These are phyloP conservation scores for Rhododendron ovatum DNA, from an alignment of 148 eudicot species.

Conservation along the genomic window DNA sequence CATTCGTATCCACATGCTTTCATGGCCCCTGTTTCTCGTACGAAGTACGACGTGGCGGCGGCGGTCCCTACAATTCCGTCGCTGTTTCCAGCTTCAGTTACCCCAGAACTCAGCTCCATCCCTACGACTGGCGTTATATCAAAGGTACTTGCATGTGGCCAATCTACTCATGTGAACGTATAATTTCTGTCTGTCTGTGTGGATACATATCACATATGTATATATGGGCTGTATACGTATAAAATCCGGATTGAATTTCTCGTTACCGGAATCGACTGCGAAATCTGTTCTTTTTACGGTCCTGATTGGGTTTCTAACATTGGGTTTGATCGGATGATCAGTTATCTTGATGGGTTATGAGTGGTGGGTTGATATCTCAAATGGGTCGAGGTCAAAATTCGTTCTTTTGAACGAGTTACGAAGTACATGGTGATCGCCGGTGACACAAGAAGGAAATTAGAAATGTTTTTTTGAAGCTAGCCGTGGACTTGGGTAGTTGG, in stretches of 20 bases:
- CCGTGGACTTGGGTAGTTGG: not conserved
- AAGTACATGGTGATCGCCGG: not conserved
- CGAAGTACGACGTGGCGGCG: slow-evolving; percentile 13
- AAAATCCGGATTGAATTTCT: not conserved
- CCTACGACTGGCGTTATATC: slow-evolving; percentile 79
- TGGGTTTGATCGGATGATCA: not conserved
- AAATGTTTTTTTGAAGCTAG: not conserved
- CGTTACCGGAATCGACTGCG: not conserved
- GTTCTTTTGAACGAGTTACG: not conserved
- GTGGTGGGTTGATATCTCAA: not conserved
- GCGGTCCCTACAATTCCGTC: slow-evolving; percentile 32
- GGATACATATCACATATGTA: not conserved
- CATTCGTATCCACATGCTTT: slow-evolving; percentile 10
- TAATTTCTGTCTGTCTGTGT: not conserved
- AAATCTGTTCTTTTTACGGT: not conserved
- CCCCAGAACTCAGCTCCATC: slow-evolving; percentile 50
- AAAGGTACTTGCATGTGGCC: slow-evolving; percentile 34
- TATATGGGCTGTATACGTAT: not conserved
- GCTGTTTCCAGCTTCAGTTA: slow-evolving; percentile 60
- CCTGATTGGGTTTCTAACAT: not conserved
- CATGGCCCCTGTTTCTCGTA: slow-evolving; percentile 24
- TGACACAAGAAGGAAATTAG: not conserved
- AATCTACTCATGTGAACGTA: not conserved
- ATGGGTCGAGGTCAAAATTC: not conserved
- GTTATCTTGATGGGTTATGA: not conserved